A percentile compares a stretch with the other conserved stretches of the same genome.
These are phyloP conservation scores for Aspergillus sp. DNA, from an alignment of 2,329 filamentous ascomycete genomes.

Conservation along the genomic window DNA sequence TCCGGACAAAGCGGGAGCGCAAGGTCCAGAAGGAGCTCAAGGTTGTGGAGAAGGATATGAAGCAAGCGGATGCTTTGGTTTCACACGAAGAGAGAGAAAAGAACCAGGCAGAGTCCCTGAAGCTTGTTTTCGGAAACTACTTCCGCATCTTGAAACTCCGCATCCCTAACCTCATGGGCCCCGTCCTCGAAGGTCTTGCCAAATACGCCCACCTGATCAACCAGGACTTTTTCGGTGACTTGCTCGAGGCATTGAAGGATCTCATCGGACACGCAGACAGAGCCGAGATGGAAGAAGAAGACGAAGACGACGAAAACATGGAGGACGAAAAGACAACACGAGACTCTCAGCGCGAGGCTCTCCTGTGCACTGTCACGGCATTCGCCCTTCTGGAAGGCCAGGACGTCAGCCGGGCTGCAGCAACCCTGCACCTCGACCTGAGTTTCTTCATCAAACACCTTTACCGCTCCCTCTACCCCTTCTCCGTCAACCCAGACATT, in stretches of 20 bases:
- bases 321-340: constrained; percentile 50
- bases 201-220: constrained; percentile 97
- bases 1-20: constrained; percentile 80
- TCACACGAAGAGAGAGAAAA: constrained; percentile 87
- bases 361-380: constrained; percentile 92
- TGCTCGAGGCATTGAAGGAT: constrained; percentile 90
- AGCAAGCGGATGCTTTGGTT: constrained; percentile 83
- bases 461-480: constrained; percentile 75
- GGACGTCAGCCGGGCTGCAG: constrained; percentile 79
- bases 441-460: constrained; percentile 94
- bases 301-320: constrained; percentile 21
- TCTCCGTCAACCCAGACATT: constrained; percentile 78
- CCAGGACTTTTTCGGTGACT: constrained; percentile 96
- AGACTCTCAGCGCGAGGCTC: constrained; percentile 76
- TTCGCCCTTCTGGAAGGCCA: constrained; percentile 95
- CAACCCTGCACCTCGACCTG: constrained; percentile 79
- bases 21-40: constrained; percentile 84
- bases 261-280: constrained; percentile 71
- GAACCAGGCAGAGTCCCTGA: constrained; percentile 92
- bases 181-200: constrained; percentile 87
- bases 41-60: constrained; percentile 86
- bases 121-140: constrained; percentile 91
- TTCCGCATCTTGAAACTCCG: constrained; percentile 89
- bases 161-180: constrained; percentile 84
- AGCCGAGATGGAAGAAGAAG: constrained; percentile 39